Evolutionary conservation across 176 grass and related monocot genomes (phyloP), one percentile per base, ranked within the genome.

Genomic region (Bromus sterilis): DNA sequence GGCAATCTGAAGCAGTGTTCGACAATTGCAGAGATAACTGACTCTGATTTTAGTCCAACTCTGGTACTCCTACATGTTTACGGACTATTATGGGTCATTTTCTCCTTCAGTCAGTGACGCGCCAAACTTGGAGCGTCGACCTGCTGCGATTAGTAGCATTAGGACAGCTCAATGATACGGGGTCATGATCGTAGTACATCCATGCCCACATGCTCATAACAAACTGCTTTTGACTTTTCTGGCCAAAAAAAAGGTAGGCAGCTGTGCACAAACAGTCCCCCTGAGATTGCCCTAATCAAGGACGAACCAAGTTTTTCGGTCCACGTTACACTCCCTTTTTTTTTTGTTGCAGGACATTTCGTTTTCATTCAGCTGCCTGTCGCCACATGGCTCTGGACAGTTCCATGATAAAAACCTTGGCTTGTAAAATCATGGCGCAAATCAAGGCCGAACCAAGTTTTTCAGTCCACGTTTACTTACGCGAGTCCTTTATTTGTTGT

Each of bases 201-300:
- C 26, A 15, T 46, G 15, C 14, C 42, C 42, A 67, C 30, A 80
- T 83, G 18, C 55, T 42, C 41, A 65, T 72, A 82, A 82, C 78
- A 61, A 86, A 82, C 33, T 82, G 64, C 10, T 78, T 82, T 85
- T 78, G 87, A 89, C 87, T 89, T 70, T 56, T 3, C 36, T 6
- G 62, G 34, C 41, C n/a, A n/a, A n/a, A n/a, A n/a, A n/a, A 53
- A 48, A 40, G 74, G 55, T 37, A 40, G 82, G 37, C 37, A 9
- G 82, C 63, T 82, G 14, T 72, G 42, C 41, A 20, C 41, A 70
- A 76, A 77, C 87, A 85, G 67, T 64, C 32, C 5, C 70, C 44
- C 71, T 85, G 71, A 28, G 56, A 18, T 85, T 77, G 76, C 71
- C 82, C 21, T 71, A 55, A 58, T 56, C 77, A 63, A 32, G 69